phyloP scores from a whole-genome alignment of 352 stramenopile species.

The Phytophthora sp. region DNA sequence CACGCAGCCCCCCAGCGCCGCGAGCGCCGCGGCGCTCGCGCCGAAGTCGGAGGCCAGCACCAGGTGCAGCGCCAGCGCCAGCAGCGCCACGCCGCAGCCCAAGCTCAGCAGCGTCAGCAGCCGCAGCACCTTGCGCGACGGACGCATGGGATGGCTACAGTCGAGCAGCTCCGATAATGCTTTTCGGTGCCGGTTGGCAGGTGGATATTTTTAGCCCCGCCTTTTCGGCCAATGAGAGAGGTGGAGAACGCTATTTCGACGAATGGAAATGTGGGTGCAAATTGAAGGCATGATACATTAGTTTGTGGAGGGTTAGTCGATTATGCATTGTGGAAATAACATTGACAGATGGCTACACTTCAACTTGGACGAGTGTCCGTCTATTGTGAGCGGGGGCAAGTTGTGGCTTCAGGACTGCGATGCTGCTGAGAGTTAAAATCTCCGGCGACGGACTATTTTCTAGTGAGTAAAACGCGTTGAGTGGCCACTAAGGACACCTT shows the following conservation, averaged over 20 bases:
- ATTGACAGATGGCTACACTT: background rate
- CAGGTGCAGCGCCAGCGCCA: slow-evolving; percentile 62
- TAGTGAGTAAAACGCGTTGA: too few species aligned
- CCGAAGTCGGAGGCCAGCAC: slow-evolving; percentile 53
- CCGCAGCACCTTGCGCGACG: slow-evolving; percentile 66
- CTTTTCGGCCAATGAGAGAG: background rate
- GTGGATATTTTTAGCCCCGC: slow-evolving; percentile 10
- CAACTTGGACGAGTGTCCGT: background rate
- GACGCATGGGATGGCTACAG: slow-evolving; percentile 47
- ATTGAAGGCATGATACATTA: background rate
- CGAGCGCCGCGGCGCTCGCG: slow-evolving; percentile 55
- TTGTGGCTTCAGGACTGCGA: too few species aligned
- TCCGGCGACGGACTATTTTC: too few species aligned
- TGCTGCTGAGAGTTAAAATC: background rate
- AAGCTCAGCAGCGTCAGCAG: slow-evolving; percentile 67
- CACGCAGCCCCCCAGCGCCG: slow-evolving; percentile 45
- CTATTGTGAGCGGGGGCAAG: too few species aligned
- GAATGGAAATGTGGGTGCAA: background rate
- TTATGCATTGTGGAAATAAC: background rate
- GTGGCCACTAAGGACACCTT: too few species aligned
- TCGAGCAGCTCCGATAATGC: background rate
- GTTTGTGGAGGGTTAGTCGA: background rate
- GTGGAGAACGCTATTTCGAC: background rate
- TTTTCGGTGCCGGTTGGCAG: background rate
- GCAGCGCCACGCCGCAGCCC: slow-evolving; percentile 47